Base-by-base conservation (phyloP, 352 stramenopile genomes). In the Phytophthora melonis region DNA sequence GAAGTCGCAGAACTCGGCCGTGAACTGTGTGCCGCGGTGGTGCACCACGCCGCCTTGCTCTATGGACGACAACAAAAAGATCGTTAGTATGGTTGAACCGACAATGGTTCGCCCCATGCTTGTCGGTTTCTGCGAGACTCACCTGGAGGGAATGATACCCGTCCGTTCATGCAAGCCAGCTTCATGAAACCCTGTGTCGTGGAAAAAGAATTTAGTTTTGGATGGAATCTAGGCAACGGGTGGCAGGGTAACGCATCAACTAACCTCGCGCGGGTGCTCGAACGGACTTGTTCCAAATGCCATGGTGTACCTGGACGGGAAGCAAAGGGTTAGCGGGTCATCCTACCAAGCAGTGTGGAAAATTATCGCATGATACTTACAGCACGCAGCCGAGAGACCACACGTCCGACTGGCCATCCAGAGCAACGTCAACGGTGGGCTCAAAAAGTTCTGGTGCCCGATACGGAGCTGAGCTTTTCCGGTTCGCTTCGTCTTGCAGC, bases 391-490 rank as follows among this genome's bases (percentile, higher is more conserved):
- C 90, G 16, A 97, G 77, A 3, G 88, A 95, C 88, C 88, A 97
- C 25, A 97, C 84, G 32, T 97, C 90, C 3, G 86, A 93, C 63
- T 95, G 90, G 16, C 88, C 90, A 71, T 97, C 87, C 21, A 95
- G 63, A 1, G 87, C 70, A 1, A 75, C 70, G 47, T 93, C 87
- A 34, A 94, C 70, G 2, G 69, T 82, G 23, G 88, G 84, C 70
- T 97, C 87, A 64, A 96, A 94, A 13, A 97, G 79, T 78, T 97
- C 91, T 0, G 91, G 91, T 3, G 91, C 91, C 21, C 88, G 85
- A 47, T 96, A 97, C 5, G 89, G 86, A 18, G 87, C 87, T 43
- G 87, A 95, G 75, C 87, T 95, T 54, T 95, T 97, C 6, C 87
- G 84, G 43, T 83, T 95, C 34, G 88, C 86, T 45, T 95, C 87